These are phyloP conservation scores for Cutaneotrichosporon dermatis DNA, from an alignment of 1,284 basidiomycete species.

Conservation along the genomic window DNA sequence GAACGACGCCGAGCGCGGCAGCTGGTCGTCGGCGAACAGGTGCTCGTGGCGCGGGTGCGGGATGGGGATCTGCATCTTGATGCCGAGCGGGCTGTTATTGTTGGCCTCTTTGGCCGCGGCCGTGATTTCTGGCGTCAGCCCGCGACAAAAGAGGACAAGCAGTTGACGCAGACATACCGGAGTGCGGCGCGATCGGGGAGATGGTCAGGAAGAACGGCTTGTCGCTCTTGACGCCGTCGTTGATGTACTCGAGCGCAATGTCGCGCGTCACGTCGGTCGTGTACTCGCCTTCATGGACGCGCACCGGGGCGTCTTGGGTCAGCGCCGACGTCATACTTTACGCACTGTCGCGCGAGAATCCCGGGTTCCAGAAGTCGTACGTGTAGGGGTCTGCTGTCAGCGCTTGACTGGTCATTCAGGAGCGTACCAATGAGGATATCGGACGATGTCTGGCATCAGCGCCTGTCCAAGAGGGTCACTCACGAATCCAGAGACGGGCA, in stretches of 20 bases:
- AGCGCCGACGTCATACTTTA: not conserved
- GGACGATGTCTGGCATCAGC: constrained; percentile 21
- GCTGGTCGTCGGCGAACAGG: constrained; percentile 25
- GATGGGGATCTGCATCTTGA: constrained; percentile 16
- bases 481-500: constrained; percentile 24
- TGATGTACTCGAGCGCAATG: constrained; percentile 28
- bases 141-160: not conserved
- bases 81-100: not conserved
- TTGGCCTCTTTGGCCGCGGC: not conserved
- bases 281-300: constrained; percentile 25
- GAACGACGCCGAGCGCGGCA: constrained; percentile 20
- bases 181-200: constrained; percentile 8
- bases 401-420: not conserved
- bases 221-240: constrained; percentile 18
- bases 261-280: constrained; percentile 32
- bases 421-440: constrained; percentile 29
- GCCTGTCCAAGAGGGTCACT: not conserved
- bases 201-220: constrained; percentile 35
- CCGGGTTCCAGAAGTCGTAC: constrained; percentile 35
- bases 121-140: not conserved
- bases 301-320: constrained; percentile 20
- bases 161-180: not conserved
- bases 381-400: constrained; percentile 30
- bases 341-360: constrained; percentile 23
- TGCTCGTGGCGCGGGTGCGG: constrained; percentile 25